A percentile compares a stretch with the other conserved stretches of the same genome.
Conservation (phyloP, 306 rosid species). For the Dicorynia guianensis region DNA sequence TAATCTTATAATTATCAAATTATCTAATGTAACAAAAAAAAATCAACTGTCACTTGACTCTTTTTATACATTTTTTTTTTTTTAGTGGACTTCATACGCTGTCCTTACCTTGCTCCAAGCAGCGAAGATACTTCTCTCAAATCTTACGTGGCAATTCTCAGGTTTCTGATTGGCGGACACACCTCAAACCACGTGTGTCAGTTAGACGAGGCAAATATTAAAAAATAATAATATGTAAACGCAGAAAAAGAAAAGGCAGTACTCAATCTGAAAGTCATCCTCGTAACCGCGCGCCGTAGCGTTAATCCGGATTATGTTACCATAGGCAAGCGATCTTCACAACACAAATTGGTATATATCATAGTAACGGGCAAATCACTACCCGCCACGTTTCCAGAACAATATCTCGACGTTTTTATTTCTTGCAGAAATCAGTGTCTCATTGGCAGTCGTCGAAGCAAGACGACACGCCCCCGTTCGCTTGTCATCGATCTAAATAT, state of each 20-base stretch:
- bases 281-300: constrained; percentile 24
- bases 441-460: constrained; percentile 37
- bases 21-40: too few relatives aligned
- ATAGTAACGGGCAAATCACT: background rate
- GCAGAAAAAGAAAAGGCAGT: too few relatives aligned
- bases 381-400: constrained; percentile 20
- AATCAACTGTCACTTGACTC: too few relatives aligned
- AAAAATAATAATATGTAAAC: too few relatives aligned
- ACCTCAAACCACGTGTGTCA: constrained; percentile 40
- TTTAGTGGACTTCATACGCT: too few relatives aligned
- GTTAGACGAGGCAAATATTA: background rate
- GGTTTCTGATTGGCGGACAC: constrained; percentile 35
- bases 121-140: background rate
- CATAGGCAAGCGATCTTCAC: background rate
- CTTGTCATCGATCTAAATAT: background rate
- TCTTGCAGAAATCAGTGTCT: background rate
- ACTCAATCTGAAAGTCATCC: constrained; percentile 4
- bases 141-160: constrained; percentile 38
- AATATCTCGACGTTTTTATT: background rate
- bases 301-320: background rate
- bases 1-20: too few relatives aligned
- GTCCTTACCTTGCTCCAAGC: too few relatives aligned
- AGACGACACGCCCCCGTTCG: background rate
- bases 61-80: too few relatives aligned
- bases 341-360: background rate